Conservation (phyloP, 2,329 filamentous ascomycete species). For the Stemphylium beticola region DNA sequence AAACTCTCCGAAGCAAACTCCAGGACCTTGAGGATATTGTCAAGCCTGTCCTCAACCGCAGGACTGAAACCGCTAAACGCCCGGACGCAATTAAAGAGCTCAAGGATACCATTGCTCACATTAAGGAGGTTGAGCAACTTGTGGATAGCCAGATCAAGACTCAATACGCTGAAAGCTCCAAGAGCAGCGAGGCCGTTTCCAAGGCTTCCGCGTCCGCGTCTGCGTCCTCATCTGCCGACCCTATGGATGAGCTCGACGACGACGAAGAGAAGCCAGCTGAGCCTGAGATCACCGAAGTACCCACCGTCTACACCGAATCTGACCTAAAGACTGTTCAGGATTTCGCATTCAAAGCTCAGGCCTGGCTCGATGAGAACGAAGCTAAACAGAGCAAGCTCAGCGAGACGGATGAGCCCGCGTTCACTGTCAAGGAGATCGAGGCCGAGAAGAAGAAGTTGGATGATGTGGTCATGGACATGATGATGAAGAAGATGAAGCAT, state of each 20-base stretch:
- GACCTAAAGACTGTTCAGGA: constrained; percentile 73
- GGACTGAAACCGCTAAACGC: constrained; percentile 73
- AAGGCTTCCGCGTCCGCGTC: constrained; percentile 53
- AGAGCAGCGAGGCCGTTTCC: constrained; percentile 42
- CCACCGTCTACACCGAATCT: constrained; percentile 70
- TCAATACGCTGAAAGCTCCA: constrained; percentile 61
- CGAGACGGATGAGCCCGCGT: constrained; percentile 73
- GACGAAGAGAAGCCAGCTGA: constrained; percentile 63
- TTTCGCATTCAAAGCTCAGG: constrained; percentile 65
- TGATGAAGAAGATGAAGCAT: constrained; percentile 63
- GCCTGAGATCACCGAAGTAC: constrained; percentile 36
- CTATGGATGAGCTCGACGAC: constrained; percentile 79
- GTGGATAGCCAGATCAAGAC: constrained; percentile 77
- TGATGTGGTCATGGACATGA: constrained; percentile 71
- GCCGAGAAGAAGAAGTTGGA: constrained; percentile 73
- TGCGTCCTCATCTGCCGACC: constrained; percentile 54
- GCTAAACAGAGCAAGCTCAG: constrained; percentile 64
- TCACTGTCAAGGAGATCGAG: constrained; percentile 71
- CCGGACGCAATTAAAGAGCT: constrained; percentile 72
- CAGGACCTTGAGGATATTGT: constrained; percentile 80
- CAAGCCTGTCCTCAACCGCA: constrained; percentile 75
- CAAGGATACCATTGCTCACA: constrained; percentile 72
- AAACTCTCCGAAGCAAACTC: constrained; percentile 76
- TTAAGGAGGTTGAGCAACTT: constrained; percentile 71
- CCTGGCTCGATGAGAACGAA: constrained; percentile 74